Base-by-base conservation (phyloP, 1,139 yeast genomes). In the Geotrichum macrosporum region DNA sequence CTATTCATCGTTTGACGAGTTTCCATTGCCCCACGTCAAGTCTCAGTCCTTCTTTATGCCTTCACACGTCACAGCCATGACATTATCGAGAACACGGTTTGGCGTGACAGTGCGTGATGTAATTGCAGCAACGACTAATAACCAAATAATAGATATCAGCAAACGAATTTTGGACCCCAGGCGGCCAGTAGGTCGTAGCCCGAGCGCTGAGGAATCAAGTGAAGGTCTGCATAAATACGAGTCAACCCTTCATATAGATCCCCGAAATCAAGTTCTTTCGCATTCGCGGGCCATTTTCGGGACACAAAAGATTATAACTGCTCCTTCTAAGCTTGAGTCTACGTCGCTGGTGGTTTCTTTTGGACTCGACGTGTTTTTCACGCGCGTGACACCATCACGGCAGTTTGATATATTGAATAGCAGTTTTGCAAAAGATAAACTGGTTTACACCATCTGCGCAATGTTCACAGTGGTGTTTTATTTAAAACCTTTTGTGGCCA, bases 41-140 rank as follows among this genome's bases (percentile, higher is more conserved):
- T 57, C 74, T 3, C 79, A 79, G 58, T 72, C 95, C 0, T 87
- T 73, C 60, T 69, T 80, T 20, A 71, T 76, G 55, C 50, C 53
- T 16, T 86, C 92, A 1, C 38, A 38, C 9, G 74, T 82, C 13
- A 58, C 70, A 1, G 65, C 74, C 0, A 61, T 89, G 54, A 67
- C 74, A 0, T 66, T 84, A 1, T 76, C 95, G 0, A 68, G 70
- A 40, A 84, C 96, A 1, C 75, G 74, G 48, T 78, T 74, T 58
- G 95, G 95, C 26, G 81, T 92, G 39, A 77, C 96, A 0, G 68
- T 79, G 6, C 83, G 87, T 57, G 78, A 86, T 18, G 65, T 92
- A 1, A 56, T 92, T 18, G 69, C 79, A 1, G 71, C 78, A 15
- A 72, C 87, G 1, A 53, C 58, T 26, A 70, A 71, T 44, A 92